Evolutionary conservation across 805 yeast species (phyloP).

Genomic region (Nakazawaea wickerhamii): DNA sequence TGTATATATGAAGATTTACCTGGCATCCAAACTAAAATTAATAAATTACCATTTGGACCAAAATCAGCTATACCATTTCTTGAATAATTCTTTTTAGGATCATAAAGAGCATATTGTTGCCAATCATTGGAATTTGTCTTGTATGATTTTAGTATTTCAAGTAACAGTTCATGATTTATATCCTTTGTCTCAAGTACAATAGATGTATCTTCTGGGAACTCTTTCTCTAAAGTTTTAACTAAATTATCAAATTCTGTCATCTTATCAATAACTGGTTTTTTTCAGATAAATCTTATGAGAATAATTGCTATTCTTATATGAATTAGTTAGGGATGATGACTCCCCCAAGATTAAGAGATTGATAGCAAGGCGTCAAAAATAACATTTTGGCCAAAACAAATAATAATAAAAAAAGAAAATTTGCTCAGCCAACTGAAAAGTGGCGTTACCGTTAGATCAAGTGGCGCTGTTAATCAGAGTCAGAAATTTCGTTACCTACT

Average conservation of each 20-base stretch:
- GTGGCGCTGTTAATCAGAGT: neutral
- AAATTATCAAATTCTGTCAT: constrained; percentile 16
- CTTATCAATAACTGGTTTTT: too few relatives aligned
- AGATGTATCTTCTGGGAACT: constrained; percentile 20
- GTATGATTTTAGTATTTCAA: constrained; percentile 42
- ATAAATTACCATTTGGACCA: constrained; percentile 63
- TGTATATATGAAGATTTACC: constrained; percentile 59
- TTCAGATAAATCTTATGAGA: too few relatives aligned
- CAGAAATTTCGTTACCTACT: neutral
- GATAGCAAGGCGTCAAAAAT: neutral
- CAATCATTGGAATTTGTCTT: constrained; percentile 47
- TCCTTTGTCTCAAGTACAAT: constrained; percentile 29
- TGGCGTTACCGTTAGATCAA: too few relatives aligned
- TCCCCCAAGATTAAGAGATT: neutral
- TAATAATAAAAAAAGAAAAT: neutral
- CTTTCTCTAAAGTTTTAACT: constrained; percentile 21
- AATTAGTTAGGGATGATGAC: neutral
- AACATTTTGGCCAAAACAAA: too few relatives aligned
- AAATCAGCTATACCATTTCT: constrained; percentile 73
- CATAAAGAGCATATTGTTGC: constrained; percentile 51
- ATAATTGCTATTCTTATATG: neutral
- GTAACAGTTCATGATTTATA: constrained; percentile 45
- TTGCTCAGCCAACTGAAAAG: neutral
- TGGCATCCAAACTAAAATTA: constrained; percentile 69
- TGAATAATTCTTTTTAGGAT: constrained; percentile 45